Conservation (phyloP, 768 basidiomycete genomes). For the Paxillus ammoniavirescens region DNA sequence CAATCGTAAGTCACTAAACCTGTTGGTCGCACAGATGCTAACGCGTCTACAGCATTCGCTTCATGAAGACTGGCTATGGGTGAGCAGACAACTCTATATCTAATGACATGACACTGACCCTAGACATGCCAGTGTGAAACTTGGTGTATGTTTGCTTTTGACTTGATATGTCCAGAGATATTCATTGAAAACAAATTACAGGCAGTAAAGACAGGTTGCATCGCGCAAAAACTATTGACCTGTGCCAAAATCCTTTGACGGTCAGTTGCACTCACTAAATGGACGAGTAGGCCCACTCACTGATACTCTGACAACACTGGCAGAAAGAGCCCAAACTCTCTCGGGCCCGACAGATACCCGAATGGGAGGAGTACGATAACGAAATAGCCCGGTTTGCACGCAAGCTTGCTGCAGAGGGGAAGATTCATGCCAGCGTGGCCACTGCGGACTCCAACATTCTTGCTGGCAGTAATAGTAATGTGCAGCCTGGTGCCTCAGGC, state of each 20-base stretch:
- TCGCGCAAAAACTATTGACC: constrained; percentile 86
- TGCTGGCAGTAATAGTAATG: constrained; percentile 49
- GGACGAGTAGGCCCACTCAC: background rate
- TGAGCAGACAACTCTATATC: constrained; percentile 34
- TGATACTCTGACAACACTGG: constrained; percentile 11
- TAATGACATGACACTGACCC: constrained; percentile 4
- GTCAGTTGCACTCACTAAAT: constrained; percentile 41
- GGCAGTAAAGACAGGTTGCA: constrained; percentile 82
- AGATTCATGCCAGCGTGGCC: constrained; percentile 64
- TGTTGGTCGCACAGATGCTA: background rate
- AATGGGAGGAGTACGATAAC: constrained; percentile 93
- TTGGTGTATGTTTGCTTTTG: constrained; percentile 69
- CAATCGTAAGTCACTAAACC: constrained; percentile 72
- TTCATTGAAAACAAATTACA: constrained; percentile 24
- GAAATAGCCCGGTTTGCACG: constrained; percentile 86
- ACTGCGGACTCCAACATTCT: constrained; percentile 69
- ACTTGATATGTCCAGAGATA: background rate
- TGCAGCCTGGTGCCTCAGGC: constrained; percentile 9
- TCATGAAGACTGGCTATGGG: constrained; percentile 95
- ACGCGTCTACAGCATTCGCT: constrained; percentile 65
- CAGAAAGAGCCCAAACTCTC: constrained; percentile 97
- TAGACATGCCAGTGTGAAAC: constrained; percentile 79
- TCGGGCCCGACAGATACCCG: constrained; percentile 91
- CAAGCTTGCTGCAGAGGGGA: constrained; percentile 66
- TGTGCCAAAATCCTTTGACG: constrained; percentile 95